Evolutionary conservation across 441 rosid genomes (phyloP), one percentile per base, ranked within the genome.

Genomic region (Gossypium aridum): DNA sequence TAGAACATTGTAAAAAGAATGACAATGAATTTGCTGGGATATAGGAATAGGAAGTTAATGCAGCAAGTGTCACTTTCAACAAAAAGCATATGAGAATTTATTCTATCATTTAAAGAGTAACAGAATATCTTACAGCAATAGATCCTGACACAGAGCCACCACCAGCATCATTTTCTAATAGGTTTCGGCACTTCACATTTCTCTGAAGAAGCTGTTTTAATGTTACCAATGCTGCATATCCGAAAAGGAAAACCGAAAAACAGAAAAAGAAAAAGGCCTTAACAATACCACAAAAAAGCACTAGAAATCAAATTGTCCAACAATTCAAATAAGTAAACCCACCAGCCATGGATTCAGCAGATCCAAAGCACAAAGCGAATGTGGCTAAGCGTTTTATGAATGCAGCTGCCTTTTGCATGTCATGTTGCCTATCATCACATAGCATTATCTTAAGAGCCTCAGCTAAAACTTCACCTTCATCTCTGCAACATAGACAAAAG

Each of bases 81-180:
- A 51, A 28, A 20, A 70, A 28, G 60, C 10, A 49, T 1, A 65
- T 6, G 7, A 22, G 9, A 75, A 20, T 55, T 43, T 56, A 51
- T 34, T 64, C 9, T 39, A 19, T 56, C 54, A 37, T 28, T 64
- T 39, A 3, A 65, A 68, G 28, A 55, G 37, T 1, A 59, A 53
- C 25, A 76, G 13, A 75, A 73, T 16, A 79, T 71, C 94, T 80
- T 89, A 93, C 98, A 14, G 90, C 83, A 20, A 93, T 80, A 19
- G 93, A 88, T 76, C 99, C 98, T 0, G 97, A 91, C 66, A 92
- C 93, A n/a, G 99, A 96, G 83, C 98, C 99, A 56, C 99, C 98
- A 37, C 98, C 97, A 60, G 96, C 91, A 87, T 96, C 98, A 78
- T 93, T 96, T 87, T 93, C 99, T 80, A 96, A 81, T 59, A 96